Conservation (phyloP, 352 stramenopile genomes). For the Globisporangium takayamanum region DNA sequence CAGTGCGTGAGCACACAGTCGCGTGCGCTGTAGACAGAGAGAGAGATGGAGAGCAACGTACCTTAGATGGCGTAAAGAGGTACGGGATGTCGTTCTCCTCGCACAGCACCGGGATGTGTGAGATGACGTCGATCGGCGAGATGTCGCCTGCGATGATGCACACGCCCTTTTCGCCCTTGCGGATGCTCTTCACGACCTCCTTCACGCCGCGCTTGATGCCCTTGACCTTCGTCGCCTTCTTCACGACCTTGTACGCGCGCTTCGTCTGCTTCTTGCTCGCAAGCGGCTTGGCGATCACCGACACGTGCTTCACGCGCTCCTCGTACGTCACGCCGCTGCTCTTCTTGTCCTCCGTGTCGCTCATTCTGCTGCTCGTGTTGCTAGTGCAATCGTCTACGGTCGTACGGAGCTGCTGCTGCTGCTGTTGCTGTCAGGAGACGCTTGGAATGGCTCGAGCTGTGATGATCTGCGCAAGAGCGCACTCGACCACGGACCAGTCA, state of each 20-base stretch:
- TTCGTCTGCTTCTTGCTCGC: constrained; percentile 97
- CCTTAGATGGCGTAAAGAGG: constrained; percentile 96
- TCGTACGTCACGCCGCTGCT: constrained; percentile 54
- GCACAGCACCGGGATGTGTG: constrained; percentile 97
- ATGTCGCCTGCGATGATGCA: constrained; percentile 99
- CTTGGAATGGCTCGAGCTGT: too few species aligned
- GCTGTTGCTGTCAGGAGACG: too few species aligned
- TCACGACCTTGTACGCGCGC: constrained; percentile 92
- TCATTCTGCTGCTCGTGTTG: constrained; percentile 22
- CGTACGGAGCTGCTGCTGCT: too few species aligned
- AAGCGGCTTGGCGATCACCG: constrained; percentile 94
- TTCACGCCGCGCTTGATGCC: constrained; percentile 98
- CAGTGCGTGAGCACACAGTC: too few species aligned
- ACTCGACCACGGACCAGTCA: too few species aligned
- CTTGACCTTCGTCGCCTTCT: constrained; percentile 95
- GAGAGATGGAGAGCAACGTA: constrained; percentile 23
- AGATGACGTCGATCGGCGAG: constrained; percentile 99
- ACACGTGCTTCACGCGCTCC: constrained; percentile 83
- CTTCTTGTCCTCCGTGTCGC: constrained; percentile 66
- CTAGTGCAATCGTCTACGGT: too few species aligned
- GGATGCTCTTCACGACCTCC: constrained; percentile 99
- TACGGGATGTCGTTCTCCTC: constrained; percentile 99
- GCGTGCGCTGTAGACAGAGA: background rate
- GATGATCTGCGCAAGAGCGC: too few species aligned
- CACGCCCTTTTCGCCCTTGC: constrained; percentile 95